Percentiles rank a stretch among this genome's conserved stretches.
phyloP scores from a whole-genome alignment of 345 rosid genomes.

The Garcia nutans region DNA sequence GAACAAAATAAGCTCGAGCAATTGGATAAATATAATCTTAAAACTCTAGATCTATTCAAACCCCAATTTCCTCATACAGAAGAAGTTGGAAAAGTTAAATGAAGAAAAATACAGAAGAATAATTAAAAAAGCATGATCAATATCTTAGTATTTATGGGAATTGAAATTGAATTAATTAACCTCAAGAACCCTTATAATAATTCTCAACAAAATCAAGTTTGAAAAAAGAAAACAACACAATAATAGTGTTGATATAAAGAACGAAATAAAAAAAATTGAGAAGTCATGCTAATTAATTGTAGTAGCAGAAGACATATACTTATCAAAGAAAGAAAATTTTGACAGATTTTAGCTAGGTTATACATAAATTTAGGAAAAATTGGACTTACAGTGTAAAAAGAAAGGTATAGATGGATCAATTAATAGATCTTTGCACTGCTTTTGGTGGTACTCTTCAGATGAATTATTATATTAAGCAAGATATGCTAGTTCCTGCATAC shows the following conservation, averaged over 20 bases:
- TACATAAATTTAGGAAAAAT: neutral
- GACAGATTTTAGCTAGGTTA: neutral
- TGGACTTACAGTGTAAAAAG: constrained; percentile 12
- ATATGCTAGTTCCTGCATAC: neutral
- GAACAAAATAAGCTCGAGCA: neutral
- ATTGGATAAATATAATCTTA: neutral
- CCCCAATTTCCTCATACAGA: neutral
- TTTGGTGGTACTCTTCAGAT: neutral
- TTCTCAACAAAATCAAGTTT: neutral
- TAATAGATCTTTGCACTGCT: neutral
- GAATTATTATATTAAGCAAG: neutral
- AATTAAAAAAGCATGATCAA: neutral
- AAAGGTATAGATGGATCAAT: neutral
- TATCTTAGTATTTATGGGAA: constrained; percentile 1
- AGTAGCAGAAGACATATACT: neutral
- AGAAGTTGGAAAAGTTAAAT: neutral
- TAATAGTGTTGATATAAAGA: neutral
- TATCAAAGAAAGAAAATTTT: neutral
- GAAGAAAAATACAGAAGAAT: neutral
- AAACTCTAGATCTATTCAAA: constrained; percentile 4
- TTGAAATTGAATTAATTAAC: neutral
- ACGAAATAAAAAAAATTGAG: neutral
- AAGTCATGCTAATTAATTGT: neutral
- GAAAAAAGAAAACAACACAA: constrained; percentile 4
- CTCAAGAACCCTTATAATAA: neutral